Evolutionary conservation across 2,329 filamentous ascomycete species (phyloP).

Genomic region (Leptosphaerulina australis): DNA sequence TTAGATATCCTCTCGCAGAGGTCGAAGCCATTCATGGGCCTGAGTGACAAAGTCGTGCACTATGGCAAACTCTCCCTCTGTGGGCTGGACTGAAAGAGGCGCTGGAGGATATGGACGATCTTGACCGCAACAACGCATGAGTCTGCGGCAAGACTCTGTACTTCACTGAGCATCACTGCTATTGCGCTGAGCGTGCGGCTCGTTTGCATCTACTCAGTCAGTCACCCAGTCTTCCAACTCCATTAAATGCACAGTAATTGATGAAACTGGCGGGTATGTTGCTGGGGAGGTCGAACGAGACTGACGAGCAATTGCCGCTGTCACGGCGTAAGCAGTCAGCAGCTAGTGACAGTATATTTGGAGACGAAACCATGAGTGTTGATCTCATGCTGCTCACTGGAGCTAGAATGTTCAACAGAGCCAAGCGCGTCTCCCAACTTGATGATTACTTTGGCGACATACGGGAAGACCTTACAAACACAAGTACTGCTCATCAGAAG

Average conservation of each 20-base stretch:
- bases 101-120: slow-evolving; percentile 5
- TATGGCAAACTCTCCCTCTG: slow-evolving; percentile 1
- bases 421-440: too few relatives aligned
- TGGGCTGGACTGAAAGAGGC: not conserved
- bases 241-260: slow-evolving; percentile 2
- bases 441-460: too few relatives aligned
- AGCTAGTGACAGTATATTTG: too few relatives aligned
- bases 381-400: too few relatives aligned
- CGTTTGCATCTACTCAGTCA: slow-evolving; percentile 1
- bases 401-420: too few relatives aligned
- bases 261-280: slow-evolving; percentile 7
- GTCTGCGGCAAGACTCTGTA: not conserved
- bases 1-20: not conserved
- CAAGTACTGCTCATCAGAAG: too few relatives aligned
- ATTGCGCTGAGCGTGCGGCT: not conserved
- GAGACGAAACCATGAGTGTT: too few relatives aligned
- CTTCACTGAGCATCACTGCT: not conserved
- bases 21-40: slow-evolving; percentile 5
- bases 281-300: slow-evolving; percentile 2
- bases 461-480: too few relatives aligned
- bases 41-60: slow-evolving; percentile 9
- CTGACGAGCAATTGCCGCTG: too few relatives aligned
- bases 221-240: slow-evolving; percentile 1
- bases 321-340: too few relatives aligned
- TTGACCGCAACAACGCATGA: slow-evolving; percentile 6